Base-by-base conservation (phyloP, 116 monocot species). In the Iris pallida region DNA sequence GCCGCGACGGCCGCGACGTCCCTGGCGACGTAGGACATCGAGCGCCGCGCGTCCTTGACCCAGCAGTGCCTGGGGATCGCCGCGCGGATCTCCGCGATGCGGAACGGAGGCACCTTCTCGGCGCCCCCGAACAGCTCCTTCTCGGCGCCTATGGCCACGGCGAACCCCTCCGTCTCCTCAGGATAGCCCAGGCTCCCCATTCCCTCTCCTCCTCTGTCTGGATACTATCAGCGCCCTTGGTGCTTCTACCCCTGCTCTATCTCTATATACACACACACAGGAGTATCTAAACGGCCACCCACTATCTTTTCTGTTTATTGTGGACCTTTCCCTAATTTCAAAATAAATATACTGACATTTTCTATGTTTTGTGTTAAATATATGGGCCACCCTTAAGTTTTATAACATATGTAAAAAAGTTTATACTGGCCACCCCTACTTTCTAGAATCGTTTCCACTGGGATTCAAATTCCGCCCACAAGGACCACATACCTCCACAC, bases 21-120 rank as follows among this genome's bases (percentile, higher is more conserved):
- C 41, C 82, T 40, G 13, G 61, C 19, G 4, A 82, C 82, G 17
- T 78, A 78, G 68, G 70, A 47, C 75, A 78, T 71, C 42, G 82
- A 82, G 61, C 57, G 64, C 78, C 74, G 57, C 3, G 69, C 4
- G 61, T 75, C 62, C 82, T 82, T 82, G 66, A 71, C 78, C 82
- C 78, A 82, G 61, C 78, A 82, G 40, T 71, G 70, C 55, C 73
- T 78, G 1, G 82, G 82, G 6, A 82, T 82, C 2, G 73, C 74
- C 4, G 78, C 74, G 3, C 82, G 74, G 55, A 82, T 78, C 65
- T 82, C 82, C 42, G 82, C 74, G 48, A 82, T 60, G 53, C 67
- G 70, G 46, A 82, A 82, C 47, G 82, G 82, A 47, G 82, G 82
- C 41, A 60, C 58, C 78, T 40, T 52, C 55, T 74, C 74, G 10